Evolutionary conservation across 495 filamentous ascomycete genomes (phyloP).

Genomic region (Aspergillus mulundensis): DNA sequence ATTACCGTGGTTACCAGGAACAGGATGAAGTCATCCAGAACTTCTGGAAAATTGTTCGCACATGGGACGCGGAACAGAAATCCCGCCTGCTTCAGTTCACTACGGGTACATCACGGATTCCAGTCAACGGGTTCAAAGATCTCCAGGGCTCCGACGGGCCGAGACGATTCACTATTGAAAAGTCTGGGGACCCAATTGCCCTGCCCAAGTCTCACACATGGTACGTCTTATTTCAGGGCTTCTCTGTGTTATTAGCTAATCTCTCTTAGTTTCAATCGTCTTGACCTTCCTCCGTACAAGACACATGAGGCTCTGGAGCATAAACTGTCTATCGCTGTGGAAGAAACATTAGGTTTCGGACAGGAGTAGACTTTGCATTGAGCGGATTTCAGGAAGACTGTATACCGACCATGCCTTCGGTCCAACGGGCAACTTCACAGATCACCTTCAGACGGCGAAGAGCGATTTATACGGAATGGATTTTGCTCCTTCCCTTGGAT

Average conservation of each 20-base stretch:
- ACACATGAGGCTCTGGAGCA: constrained; percentile 73
- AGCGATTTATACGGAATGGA: background rate
- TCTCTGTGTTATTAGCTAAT: constrained; percentile 15
- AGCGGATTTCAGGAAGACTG: constrained; percentile 1
- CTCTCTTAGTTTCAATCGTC: constrained; percentile 79
- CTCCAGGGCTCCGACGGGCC: constrained; percentile 96
- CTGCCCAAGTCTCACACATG: constrained; percentile 97
- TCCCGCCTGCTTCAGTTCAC: constrained; percentile 94
- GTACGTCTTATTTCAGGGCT: constrained; percentile 51
- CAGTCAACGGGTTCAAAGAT: constrained; percentile 99
- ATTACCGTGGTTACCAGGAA: constrained; percentile 99
- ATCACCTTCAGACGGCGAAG: background rate
- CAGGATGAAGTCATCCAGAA: constrained; percentile 92
- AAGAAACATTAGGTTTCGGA: constrained; percentile 98
- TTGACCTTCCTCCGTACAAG: constrained; percentile 95
- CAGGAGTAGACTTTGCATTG: constrained; percentile 67
- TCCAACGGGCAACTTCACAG: background rate
- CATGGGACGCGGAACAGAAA: constrained; percentile 98
- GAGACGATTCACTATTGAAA: constrained; percentile 95
- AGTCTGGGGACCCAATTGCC: constrained; percentile 83
- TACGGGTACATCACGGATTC: constrained; percentile 95
- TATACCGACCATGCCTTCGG: background rate
- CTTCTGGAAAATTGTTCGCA: constrained; percentile 97
- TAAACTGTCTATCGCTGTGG: constrained; percentile 93
- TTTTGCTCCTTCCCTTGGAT: background rate